These are phyloP conservation scores for Pyropia yezoensis DNA, from an alignment of 23 red algal species.

Conservation along the genomic window DNA sequence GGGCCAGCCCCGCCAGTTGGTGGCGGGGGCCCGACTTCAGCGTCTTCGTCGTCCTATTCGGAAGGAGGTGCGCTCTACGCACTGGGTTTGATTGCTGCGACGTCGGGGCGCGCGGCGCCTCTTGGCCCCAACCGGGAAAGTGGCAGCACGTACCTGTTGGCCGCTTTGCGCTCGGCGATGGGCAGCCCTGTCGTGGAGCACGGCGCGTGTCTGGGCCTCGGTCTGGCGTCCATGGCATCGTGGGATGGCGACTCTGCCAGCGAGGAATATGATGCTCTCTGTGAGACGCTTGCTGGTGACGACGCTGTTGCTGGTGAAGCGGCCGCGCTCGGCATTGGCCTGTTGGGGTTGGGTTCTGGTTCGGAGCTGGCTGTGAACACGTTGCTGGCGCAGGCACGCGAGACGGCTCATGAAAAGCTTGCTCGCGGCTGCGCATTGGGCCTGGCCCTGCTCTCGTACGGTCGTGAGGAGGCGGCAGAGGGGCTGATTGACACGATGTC, in stretches of 20 bases:
- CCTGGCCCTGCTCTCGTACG: conserved; percentile 73
- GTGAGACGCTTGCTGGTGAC: conserved; percentile 75
- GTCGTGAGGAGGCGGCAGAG: conserved; percentile 78
- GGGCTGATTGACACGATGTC: conserved; percentile 71
- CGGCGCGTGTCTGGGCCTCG: conserved; percentile 91
- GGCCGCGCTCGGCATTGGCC: conserved; percentile 85
- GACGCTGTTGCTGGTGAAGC: conserved; percentile 92
- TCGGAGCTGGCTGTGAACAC: conserved; percentile 55
- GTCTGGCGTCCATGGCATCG: conserved; percentile 68
- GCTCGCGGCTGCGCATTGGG: conserved; percentile 84
- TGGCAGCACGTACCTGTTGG: conserved; percentile 53
- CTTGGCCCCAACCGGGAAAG: conserved; percentile 2
- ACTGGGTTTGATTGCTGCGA: conserved; percentile 89
- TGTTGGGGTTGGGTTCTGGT: conserved; percentile 70
- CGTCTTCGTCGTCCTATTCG: conserved; percentile 25
- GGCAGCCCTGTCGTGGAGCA: conserved; percentile 98
- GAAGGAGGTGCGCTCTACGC: conserved; percentile 93
- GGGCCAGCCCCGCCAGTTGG: conserved; percentile 1
- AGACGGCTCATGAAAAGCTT: conserved; percentile 96
- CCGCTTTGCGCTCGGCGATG: conserved; percentile 50
- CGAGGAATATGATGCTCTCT: conserved; percentile 87
- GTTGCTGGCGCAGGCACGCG: conserved; percentile 84
- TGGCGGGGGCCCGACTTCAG: conserved; percentile 8
- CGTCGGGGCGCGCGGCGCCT: conserved; percentile 45
- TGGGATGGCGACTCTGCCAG: conserved; percentile 67